Conservation (phyloP, 495 filamentous ascomycete genomes). For the Patellaria atrata region DNA sequence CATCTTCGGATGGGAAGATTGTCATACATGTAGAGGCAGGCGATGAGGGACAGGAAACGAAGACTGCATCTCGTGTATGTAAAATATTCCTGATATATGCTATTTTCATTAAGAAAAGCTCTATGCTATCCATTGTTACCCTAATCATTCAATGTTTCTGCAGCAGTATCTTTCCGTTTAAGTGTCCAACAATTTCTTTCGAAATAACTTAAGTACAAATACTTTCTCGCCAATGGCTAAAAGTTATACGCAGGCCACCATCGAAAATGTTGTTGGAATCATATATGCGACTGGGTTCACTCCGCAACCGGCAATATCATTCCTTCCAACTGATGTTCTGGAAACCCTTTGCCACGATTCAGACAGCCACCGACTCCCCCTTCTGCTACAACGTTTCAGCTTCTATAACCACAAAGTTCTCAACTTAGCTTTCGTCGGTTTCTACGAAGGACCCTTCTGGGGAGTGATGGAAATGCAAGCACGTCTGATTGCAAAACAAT, state of each 20-base stretch:
- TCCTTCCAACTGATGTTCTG: constrained; percentile 42
- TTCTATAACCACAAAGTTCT: constrained; percentile 45
- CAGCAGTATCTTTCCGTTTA: too few relatives aligned
- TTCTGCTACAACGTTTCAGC: constrained; percentile 52
- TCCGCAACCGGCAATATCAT: constrained; percentile 42
- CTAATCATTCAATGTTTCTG: too few relatives aligned
- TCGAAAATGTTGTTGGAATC: constrained; percentile 48
- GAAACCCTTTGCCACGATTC: constrained; percentile 40
- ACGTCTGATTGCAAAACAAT: constrained; percentile 40
- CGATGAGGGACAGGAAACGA: too few relatives aligned
- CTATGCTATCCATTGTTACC: too few relatives aligned
- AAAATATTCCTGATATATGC: constrained; percentile 7
- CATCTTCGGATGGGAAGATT: neutral
- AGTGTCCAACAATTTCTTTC: too few relatives aligned
- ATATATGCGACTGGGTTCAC: constrained; percentile 69
- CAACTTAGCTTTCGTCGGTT: constrained; percentile 65
- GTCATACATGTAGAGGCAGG: neutral
- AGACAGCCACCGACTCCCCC: constrained; percentile 43
- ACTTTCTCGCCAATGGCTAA: too few relatives aligned
- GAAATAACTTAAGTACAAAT: too few relatives aligned
- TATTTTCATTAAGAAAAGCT: too few relatives aligned
- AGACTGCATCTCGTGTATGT: too few relatives aligned
- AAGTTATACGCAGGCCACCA: too few relatives aligned
- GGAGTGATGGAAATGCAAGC: constrained; percentile 81
- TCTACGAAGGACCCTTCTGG: constrained; percentile 80